Evolutionary conservation across 2,329 filamentous ascomycete genomes (phyloP), one percentile per base, ranked within the genome.

Genomic region (Claviceps digitariae): DNA sequence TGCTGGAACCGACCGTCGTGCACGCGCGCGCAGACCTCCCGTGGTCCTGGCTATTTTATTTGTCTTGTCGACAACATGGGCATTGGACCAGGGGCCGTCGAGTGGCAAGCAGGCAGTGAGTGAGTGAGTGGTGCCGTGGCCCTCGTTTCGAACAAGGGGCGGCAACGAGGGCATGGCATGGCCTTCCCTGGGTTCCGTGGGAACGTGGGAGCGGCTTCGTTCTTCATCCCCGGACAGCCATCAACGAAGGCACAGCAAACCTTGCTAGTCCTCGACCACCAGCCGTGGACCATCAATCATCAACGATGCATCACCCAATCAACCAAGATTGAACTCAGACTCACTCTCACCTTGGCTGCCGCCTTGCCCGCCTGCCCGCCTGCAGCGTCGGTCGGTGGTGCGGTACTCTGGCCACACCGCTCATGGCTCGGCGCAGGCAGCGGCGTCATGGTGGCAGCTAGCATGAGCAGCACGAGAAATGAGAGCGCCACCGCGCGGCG

Each of bases 371-470:
- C 17, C 25, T 31, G 27, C 21, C 21, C 13, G 15, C 31, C 23
- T 17, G 34, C 23, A 43, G 50, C 20, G 23, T 45, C 27, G 15
- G 17, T 38, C 20, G 23, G 41, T 48, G 50, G 50, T 48, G 51
- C 48, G 50, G 50, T 48, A 48, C 48, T 46, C 17, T 56, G 57
- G 60, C 59, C 63, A 65, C 64, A 66, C 64, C 66, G 64, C 64
- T 59, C 63, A 59, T 62, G 36, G 41, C 36, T n/a, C 45, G 46
- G 44, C 38, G 5, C 50, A 44, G 38, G 45, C 27, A 29, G 36
- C 50, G 34, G 49, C 49, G 53, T 52, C 41, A 36, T 43, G 38
- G 46, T 31, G 50, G 40, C 50, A 46, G 50, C 41, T 47, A 50
- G 51, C 31, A 44, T 27, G 51, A 55, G 52, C 21, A 43, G 27